These are phyloP conservation scores for Pythium insidiosum DNA, from an alignment of 352 stramenopile species.

Conservation along the genomic window DNA sequence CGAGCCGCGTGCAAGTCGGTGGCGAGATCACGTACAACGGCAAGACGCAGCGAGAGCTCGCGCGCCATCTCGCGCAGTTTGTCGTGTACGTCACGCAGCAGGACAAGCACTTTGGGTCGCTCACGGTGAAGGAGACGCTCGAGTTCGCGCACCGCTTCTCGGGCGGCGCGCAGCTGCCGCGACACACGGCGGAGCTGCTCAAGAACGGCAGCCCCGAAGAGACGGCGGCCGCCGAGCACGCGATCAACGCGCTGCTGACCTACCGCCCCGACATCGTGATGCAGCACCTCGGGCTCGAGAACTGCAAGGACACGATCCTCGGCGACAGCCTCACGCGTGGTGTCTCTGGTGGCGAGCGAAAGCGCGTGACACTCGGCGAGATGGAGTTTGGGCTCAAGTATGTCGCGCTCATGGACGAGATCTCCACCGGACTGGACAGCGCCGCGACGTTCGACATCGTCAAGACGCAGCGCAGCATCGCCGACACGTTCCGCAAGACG, in stretches of 20 bases:
- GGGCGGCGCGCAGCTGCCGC: conserved; percentile 3
- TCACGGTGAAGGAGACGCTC: conserved; percentile 28
- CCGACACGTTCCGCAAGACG: conserved; percentile 21
- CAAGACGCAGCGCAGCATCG: conserved; percentile 22
- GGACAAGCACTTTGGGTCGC: conserved; percentile 18
- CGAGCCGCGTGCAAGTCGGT: conserved; percentile 26
- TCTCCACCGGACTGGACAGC: too few species aligned
- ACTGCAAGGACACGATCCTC: conserved; percentile 23
- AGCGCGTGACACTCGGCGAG: conserved; percentile 77
- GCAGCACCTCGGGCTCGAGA: conserved; percentile 24
- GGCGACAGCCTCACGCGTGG: conserved; percentile 24
- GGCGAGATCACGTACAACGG: conserved; percentile 45
- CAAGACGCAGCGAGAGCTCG: conserved; percentile 16
- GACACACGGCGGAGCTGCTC: conserved; percentile 7
- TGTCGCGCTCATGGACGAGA: conserved; percentile 25
- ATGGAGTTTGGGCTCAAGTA: conserved; percentile 66
- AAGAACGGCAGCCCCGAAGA: conserved; percentile 16
- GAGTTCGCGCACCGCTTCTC: conserved; percentile 20
- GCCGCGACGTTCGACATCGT: too few species aligned
- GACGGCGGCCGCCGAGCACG: conserved; percentile 2
- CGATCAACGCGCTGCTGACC: conserved; percentile 11
- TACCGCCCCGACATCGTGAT: conserved; percentile 28
- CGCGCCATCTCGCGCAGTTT: conserved; percentile 18
- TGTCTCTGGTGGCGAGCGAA: conserved; percentile 78
- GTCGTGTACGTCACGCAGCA: conserved; percentile 20